Base-by-base conservation (phyloP, 1,284 basidiomycete species). In the Cutaneotrichosporon sp. region DNA sequence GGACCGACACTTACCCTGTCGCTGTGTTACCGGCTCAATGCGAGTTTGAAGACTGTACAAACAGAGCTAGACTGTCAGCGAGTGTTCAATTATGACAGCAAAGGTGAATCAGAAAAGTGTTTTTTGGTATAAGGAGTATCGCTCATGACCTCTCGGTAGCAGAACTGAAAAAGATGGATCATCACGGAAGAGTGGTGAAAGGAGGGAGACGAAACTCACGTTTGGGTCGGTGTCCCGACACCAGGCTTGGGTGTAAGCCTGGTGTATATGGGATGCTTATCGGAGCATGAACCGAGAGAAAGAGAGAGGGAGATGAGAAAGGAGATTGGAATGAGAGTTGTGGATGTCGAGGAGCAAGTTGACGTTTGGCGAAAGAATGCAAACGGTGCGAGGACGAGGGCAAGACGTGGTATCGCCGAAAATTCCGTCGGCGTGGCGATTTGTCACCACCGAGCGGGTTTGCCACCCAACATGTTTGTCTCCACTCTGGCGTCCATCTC, bases 91-190 rank as follows among this genome's bases (percentile, higher is more conserved):
- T n/a, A 41, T 5, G 38, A 14, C 4, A 44, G 26, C n/a, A 34
- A 39, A 43, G 45, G 37, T 42, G 42, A 20, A 35, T 59, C 57
- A 59, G 57, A 66, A 58, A 43, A 66, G 21, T 34, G 50, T 63
- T 70, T 70, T 68, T 73, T 71, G 70, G 68, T 70, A 70, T 60
- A 52, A 60, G 38, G 54, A 44, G 62, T 73, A 65, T 73, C 72
- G 64, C 72, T 73, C 70, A 73, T 61, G 69, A 62, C 52, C 61
- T 64, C 65, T 73, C 72, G 72, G 72, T 67, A 73, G 72, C 72
- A 73, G 72, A 73, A 73, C 72, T 73, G 72, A 73, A 59, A 58
- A 40, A 38, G 56, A 36, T 65, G 53, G 59, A 61, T 66, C 71
- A 71, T 72, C 69, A 69, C 52, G 56, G 49, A 51, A 47, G 49